These are phyloP conservation scores for Panicum miliaceum DNA, from an alignment of 176 grass and related monocot species.

Conservation along the genomic window DNA sequence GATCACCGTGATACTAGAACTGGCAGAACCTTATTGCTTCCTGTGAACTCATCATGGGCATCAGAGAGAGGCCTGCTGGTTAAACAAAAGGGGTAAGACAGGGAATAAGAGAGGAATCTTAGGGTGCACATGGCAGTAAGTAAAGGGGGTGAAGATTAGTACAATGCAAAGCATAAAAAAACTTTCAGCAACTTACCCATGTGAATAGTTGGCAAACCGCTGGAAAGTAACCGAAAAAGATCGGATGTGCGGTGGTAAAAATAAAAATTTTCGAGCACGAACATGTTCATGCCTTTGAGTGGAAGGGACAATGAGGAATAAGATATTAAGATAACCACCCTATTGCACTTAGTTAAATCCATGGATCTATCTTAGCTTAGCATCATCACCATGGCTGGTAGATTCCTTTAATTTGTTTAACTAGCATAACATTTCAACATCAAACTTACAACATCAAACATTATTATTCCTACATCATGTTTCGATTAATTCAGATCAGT, in stretches of 20 bases:
- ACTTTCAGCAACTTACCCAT: constrained; percentile 58
- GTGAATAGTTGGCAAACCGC: constrained; percentile 52
- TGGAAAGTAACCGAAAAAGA: constrained; percentile 65
- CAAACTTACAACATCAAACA: not conserved
- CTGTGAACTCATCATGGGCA: constrained; percentile 51
- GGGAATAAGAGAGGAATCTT: constrained; percentile 49
- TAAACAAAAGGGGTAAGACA: constrained; percentile 41
- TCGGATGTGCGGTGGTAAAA: constrained; percentile 50
- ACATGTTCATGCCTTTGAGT: constrained; percentile 93
- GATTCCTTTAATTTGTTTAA: constrained; percentile 24
- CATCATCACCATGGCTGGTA: constrained; percentile 38
- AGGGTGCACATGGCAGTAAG: constrained; percentile 61
- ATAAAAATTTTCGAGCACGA: constrained; percentile 38
- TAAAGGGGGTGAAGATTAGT: constrained; percentile 58
- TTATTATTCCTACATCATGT: too few relatives aligned
- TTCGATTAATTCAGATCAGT: not conserved
- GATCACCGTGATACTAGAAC: constrained; percentile 31
- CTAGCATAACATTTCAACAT: constrained; percentile 32
- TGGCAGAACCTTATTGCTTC: constrained; percentile 38
- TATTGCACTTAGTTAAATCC: constrained; percentile 33
- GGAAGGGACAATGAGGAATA: constrained; percentile 76
- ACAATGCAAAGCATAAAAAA: constrained; percentile 33
- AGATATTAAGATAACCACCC: constrained; percentile 42
- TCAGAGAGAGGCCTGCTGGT: constrained; percentile 38
- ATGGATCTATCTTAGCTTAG: constrained; percentile 43